Percentiles rank a stretch among this genome's conserved stretches.
Evolutionary conservation across 176 grass and related monocot genomes (phyloP).

Genomic region (Neostapfia colusana): DNA sequence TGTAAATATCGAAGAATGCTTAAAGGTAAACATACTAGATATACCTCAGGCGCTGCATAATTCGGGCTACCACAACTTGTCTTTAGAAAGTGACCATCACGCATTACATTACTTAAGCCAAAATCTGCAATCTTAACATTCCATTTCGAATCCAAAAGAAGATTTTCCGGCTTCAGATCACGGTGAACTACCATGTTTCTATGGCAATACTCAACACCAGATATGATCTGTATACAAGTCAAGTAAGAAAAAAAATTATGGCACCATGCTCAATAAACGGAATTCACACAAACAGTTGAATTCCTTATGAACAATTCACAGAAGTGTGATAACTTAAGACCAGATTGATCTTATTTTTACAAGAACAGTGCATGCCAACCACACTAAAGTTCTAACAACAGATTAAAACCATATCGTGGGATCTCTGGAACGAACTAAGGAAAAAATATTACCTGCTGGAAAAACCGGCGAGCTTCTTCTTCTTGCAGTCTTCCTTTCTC

Average conservation of each 20-base stretch:
- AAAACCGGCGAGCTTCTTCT: constrained; percentile 74
- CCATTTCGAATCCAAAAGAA: constrained; percentile 74
- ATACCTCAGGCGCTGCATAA: constrained; percentile 89
- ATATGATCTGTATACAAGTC: constrained; percentile 63
- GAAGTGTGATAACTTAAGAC: neutral
- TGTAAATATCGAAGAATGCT: constrained; percentile 21
- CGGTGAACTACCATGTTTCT: constrained; percentile 86
- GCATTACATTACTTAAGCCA: constrained; percentile 86
- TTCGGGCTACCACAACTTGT: constrained; percentile 82
- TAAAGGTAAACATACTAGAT: neutral
- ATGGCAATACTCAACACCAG: constrained; percentile 88
- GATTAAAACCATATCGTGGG: neutral
- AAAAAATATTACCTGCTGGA: constrained; percentile 63
- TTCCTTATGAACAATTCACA: neutral
- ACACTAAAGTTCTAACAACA: neutral
- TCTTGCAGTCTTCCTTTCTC: constrained; percentile 76
- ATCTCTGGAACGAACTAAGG: neutral
- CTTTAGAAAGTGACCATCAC: constrained; percentile 80
- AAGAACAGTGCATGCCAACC: neutral
- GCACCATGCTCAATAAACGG: neutral
- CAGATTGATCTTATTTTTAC: neutral
- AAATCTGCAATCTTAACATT: constrained; percentile 89
- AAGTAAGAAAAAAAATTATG: constrained; percentile 18
- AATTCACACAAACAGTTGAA: neutral
- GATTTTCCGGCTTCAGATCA: constrained; percentile 79